Conservation (phyloP, 805 yeast genomes). For the Kuraishia ogatae region DNA sequence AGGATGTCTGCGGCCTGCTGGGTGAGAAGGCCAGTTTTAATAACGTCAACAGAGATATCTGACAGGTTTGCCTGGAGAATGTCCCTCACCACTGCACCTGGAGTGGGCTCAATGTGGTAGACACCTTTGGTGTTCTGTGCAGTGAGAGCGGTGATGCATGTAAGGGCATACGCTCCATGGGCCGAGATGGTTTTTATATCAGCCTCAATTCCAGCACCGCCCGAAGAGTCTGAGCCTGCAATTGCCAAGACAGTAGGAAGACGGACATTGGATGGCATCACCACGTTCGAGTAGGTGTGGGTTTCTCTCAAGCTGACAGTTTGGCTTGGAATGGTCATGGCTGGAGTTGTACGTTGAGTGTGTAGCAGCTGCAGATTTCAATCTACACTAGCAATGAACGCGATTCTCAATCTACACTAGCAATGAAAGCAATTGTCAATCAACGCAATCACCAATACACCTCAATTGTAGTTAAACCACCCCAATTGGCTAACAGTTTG, state of each 20-base stretch:
- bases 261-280: background rate
- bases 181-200: conserved; percentile 76
- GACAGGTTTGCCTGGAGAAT: conserved; percentile 47
- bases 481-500: too few relatives aligned
- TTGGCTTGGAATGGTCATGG: background rate
- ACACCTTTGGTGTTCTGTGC: conserved; percentile 65
- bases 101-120: conserved; percentile 31
- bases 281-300: background rate
- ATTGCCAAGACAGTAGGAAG: conserved; percentile 35
- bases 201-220: conserved; percentile 93
- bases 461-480: too few relatives aligned
- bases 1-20: conserved; percentile 42
- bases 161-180: conserved; percentile 71
- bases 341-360: background rate
- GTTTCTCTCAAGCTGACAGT: background rate
- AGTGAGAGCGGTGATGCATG: conserved; percentile 72
- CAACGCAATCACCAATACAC: too few relatives aligned
- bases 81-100: conserved; percentile 32
- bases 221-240: conserved; percentile 82
- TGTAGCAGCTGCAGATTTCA: too few relatives aligned
- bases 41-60: conserved; percentile 58
- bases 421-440: too few relatives aligned
- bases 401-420: too few relatives aligned
- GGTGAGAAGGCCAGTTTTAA: conserved; percentile 75
- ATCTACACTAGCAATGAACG: too few relatives aligned